These are phyloP conservation scores for Fonsecaea multimorphosa DNA, from an alignment of 2,329 filamentous ascomycete genomes.

Conservation along the genomic window DNA sequence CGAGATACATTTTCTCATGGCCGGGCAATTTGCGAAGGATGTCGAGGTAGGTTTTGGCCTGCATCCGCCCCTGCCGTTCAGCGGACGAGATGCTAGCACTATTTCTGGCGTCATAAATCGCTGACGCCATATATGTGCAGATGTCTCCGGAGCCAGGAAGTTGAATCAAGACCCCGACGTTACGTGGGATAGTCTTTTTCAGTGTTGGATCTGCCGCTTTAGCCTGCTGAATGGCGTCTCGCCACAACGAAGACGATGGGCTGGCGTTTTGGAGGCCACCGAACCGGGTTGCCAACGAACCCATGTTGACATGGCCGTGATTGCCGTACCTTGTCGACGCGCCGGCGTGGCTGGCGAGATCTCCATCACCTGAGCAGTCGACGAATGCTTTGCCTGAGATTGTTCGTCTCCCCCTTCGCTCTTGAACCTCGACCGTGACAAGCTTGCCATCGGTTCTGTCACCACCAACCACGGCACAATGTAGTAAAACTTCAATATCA, in stretches of 20 bases:
- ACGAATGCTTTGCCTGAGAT: constrained; percentile 23
- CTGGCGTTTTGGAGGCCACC: constrained; percentile 20
- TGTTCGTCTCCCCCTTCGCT: constrained; percentile 21
- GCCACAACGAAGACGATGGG: constrained; percentile 18
- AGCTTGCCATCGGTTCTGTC: constrained; percentile 5
- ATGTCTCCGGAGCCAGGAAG: constrained; percentile 23
- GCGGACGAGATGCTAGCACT: constrained; percentile 20
- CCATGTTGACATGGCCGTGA: constrained; percentile 29
- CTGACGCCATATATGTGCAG: constrained; percentile 22
- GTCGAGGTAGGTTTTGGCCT: constrained; percentile 23
- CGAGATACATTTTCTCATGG: constrained; percentile 28
- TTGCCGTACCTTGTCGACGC: constrained; percentile 27
- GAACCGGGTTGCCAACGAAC: constrained; percentile 24
- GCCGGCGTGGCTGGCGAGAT: constrained; percentile 19
- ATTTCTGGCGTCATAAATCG: constrained; percentile 18
- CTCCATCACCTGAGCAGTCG: constrained; percentile 25
- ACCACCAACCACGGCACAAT: constrained; percentile 24
- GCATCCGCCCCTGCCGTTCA: constrained; percentile 15
- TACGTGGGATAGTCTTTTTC: constrained; percentile 18
- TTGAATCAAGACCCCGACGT: constrained; percentile 17
- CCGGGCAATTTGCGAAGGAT: constrained; percentile 24
- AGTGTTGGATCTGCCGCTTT: constrained; percentile 10
- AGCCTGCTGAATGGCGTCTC: constrained; percentile 18
- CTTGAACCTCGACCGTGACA: constrained; percentile 20
- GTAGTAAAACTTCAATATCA: constrained; percentile 22